Percentiles rank a stretch among this genome's conserved stretches.
Evolutionary conservation across 1,139 yeast species (phyloP).

Genomic region (Groenewaldozyma sp.): DNA sequence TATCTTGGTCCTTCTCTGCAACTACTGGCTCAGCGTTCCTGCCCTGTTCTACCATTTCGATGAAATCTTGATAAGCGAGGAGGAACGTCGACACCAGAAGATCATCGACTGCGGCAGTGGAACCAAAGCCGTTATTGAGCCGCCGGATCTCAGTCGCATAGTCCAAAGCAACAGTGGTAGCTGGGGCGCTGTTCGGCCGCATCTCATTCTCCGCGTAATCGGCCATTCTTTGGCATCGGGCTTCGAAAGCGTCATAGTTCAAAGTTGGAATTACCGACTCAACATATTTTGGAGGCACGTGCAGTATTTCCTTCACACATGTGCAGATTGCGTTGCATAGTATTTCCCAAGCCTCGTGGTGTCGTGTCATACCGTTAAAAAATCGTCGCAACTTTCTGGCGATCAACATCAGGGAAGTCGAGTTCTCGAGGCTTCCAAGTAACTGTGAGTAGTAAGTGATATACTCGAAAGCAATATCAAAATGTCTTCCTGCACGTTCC

Average conservation of each 20-base stretch:
- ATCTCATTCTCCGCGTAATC: conserved; percentile 14
- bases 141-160: conserved; percentile 58
- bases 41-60: neutral
- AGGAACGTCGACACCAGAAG: conserved; percentile 56
- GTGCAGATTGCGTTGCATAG: conserved; percentile 42
- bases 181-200: conserved; percentile 1
- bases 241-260: conserved; percentile 37
- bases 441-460: conserved; percentile 54
- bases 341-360: conserved; percentile 56
- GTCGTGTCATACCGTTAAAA: conserved; percentile 61
- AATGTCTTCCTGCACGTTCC: conserved; percentile 92
- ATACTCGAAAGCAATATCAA: conserved; percentile 65
- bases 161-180: conserved; percentile 7
- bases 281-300: conserved; percentile 41
- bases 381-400: conserved; percentile 66
- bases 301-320: conserved; percentile 39
- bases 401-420: conserved; percentile 49
- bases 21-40: neutral
- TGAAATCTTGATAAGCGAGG: conserved; percentile 33
- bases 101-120: conserved; percentile 72
- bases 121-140: conserved; percentile 72
- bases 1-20: conserved; percentile 1
- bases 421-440: conserved; percentile 45
- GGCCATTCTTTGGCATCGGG: conserved; percentile 16
- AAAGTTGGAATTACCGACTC: conserved; percentile 45